Percentiles rank a stretch among this genome's conserved stretches.
Conservation (phyloP, 2,329 filamentous ascomycete species). For the Diplodia sapinea region DNA sequence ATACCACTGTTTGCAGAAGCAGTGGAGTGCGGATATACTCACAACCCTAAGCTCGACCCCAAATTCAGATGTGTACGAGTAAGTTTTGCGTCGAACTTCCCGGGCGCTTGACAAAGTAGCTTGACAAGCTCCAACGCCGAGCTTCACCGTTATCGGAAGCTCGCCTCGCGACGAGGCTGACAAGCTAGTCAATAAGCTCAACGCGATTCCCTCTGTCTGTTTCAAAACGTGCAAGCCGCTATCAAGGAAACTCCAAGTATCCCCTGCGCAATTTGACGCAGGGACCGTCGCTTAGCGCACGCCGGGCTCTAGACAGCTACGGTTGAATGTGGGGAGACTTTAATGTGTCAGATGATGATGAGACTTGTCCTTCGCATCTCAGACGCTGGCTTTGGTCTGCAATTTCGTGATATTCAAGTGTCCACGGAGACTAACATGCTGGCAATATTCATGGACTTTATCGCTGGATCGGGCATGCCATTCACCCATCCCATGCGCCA, state of each 20-base stretch:
- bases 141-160: conserved; percentile 9
- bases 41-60: too few relatives aligned
- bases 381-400: neutral
- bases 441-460: neutral
- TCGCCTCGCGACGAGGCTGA: conserved; percentile 4
- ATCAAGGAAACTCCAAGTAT: neutral
- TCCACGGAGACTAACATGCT: neutral
- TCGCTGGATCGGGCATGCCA: neutral
- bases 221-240: neutral
- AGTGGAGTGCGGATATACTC: too few relatives aligned
- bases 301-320: neutral
- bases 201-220: neutral
- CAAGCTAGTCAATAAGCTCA: conserved; percentile 4
- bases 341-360: neutral
- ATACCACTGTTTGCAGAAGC: neutral
- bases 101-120: neutral
- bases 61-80: neutral
- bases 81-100: neutral
- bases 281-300: neutral
- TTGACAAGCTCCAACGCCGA: neutral
- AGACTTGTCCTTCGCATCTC: neutral
- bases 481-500: neutral
- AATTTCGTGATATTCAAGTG: neutral
- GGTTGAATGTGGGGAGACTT: neutral
- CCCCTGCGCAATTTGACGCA: neutral